Percentiles rank a stretch among this genome's conserved stretches.
phyloP scores from a whole-genome alignment of 2,329 filamentous ascomycete species.

The Arthrocladium fulminans region DNA sequence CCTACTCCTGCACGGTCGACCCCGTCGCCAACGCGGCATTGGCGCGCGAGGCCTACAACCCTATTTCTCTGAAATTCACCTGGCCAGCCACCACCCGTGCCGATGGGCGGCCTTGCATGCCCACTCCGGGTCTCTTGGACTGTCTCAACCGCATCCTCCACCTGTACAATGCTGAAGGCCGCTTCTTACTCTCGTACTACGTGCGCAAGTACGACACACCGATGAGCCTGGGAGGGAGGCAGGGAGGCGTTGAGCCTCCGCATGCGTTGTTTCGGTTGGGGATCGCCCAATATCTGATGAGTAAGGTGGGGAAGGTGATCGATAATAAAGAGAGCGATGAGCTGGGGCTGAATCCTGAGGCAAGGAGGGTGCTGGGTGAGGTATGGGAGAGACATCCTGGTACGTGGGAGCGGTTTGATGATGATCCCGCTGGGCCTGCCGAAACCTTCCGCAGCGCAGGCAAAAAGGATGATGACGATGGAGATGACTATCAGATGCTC shows the following conservation, averaged over 20 bases:
- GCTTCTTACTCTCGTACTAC: conserved; percentile 4
- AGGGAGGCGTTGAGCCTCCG: not conserved
- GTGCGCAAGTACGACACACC: conserved; percentile 6
- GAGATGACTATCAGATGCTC: not conserved
- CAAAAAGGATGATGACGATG: not conserved
- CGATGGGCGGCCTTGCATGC: not conserved
- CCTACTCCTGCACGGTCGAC: conserved; percentile 2
- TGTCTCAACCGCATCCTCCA: conserved; percentile 5
- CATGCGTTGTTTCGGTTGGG: conserved; percentile 7
- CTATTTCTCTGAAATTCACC: conserved; percentile 1
- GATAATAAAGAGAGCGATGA: conserved; percentile 8
- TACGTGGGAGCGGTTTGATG: not conserved
- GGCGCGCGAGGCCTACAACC: conserved; percentile 4
- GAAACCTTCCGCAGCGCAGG: not conserved
- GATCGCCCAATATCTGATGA: conserved; percentile 4
- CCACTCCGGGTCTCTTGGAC: conserved; percentile 5
- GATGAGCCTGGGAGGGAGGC: not conserved
- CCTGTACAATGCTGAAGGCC: conserved; percentile 1
- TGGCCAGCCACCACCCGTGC: conserved; percentile 6
- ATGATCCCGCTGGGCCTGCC: not conserved
- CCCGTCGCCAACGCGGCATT: not conserved
- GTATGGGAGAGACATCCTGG: conserved; percentile 4
- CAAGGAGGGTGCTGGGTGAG: conserved; percentile 3
- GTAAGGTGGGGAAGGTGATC: not conserved
- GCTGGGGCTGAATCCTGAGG: conserved; percentile 7